phyloP scores from a whole-genome alignment of 2,329 filamentous ascomycete genomes.

The Monosporascus sp. region DNA sequence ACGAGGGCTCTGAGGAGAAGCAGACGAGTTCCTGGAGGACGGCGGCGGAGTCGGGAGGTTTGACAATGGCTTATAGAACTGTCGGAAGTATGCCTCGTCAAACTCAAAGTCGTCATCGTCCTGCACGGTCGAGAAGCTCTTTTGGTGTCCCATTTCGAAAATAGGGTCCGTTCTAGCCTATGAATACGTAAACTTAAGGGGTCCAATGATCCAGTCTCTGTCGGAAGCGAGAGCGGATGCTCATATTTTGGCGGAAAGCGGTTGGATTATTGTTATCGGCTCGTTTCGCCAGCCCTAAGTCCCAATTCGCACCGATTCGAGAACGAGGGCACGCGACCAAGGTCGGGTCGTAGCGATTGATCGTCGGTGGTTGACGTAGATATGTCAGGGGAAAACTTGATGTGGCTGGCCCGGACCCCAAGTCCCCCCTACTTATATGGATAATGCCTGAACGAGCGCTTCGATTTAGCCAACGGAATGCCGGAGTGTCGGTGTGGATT shows the following conservation, averaged over 20 bases:
- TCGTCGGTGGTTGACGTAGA: neutral
- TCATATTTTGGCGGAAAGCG: conserved; percentile 18
- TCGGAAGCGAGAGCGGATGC: conserved; percentile 12
- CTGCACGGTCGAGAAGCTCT: conserved; percentile 25
- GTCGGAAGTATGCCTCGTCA: conserved; percentile 49
- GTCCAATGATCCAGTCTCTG: conserved; percentile 14
- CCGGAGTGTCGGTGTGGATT: neutral
- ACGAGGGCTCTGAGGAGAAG: conserved; percentile 35
- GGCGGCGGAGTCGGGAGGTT: conserved; percentile 63
- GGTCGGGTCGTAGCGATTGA: neutral
- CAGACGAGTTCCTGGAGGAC: conserved; percentile 43
- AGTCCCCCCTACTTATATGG: neutral
- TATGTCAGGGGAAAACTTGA: neutral
- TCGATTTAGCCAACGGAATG: neutral
- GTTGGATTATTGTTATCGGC: neutral
- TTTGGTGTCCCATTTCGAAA: conserved; percentile 28
- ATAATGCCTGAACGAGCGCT: neutral
- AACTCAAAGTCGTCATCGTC: conserved; percentile 42
- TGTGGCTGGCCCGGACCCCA: neutral
- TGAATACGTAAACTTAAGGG: conserved; percentile 11
- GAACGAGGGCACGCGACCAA: neutral
- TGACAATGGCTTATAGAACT: conserved; percentile 61
- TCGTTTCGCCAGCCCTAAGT: neutral
- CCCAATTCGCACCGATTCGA: neutral
- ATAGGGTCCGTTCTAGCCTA: neutral